A percentile compares a stretch with the other conserved stretches of the same genome.
Conservation (phyloP, 2,329 filamentous ascomycete species). For the Microdochium trichocladiopsis region DNA sequence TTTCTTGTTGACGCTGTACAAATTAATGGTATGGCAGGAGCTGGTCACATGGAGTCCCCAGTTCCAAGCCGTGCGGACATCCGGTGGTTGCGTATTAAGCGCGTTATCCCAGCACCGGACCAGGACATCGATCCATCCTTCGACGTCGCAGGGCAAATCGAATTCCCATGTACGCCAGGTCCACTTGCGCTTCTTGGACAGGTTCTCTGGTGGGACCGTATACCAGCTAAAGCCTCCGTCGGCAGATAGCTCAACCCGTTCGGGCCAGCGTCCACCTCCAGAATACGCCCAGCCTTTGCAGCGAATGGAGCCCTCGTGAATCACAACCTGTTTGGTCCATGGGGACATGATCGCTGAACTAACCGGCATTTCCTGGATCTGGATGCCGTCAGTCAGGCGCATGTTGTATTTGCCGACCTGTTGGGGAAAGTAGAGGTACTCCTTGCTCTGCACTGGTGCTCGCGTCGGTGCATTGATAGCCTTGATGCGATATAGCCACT, state of each 20-base stretch:
- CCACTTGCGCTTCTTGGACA: constrained; percentile 55
- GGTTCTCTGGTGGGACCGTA: constrained; percentile 48
- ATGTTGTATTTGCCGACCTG: constrained; percentile 63
- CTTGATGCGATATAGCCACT: constrained; percentile 57
- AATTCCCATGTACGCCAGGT: constrained; percentile 60
- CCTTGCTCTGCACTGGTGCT: constrained; percentile 57
- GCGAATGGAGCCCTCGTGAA: constrained; percentile 52
- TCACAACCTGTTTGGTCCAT: constrained; percentile 49
- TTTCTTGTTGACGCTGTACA: constrained; percentile 56
- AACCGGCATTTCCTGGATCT: constrained; percentile 68
- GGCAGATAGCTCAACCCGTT: constrained; percentile 54
- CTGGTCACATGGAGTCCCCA: constrained; percentile 63
- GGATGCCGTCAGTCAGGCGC: constrained; percentile 50
- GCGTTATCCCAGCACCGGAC: constrained; percentile 56
- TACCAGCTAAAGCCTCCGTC: constrained; percentile 63
- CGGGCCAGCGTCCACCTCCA: constrained; percentile 51
- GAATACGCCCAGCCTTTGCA: constrained; percentile 53
- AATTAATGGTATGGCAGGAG: constrained; percentile 50
- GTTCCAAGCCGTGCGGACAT: constrained; percentile 50
- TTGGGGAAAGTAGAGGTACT: constrained; percentile 63
- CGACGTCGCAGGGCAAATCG: constrained; percentile 54
- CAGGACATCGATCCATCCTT: constrained; percentile 54
- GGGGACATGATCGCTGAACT: constrained; percentile 61
- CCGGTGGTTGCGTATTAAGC: constrained; percentile 52
- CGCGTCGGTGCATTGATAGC: constrained; percentile 47